A percentile compares a stretch with the other conserved stretches of the same genome.
Conservation (phyloP, 2,329 filamentous ascomycete species). For the Fusarium sambucinum region DNA sequence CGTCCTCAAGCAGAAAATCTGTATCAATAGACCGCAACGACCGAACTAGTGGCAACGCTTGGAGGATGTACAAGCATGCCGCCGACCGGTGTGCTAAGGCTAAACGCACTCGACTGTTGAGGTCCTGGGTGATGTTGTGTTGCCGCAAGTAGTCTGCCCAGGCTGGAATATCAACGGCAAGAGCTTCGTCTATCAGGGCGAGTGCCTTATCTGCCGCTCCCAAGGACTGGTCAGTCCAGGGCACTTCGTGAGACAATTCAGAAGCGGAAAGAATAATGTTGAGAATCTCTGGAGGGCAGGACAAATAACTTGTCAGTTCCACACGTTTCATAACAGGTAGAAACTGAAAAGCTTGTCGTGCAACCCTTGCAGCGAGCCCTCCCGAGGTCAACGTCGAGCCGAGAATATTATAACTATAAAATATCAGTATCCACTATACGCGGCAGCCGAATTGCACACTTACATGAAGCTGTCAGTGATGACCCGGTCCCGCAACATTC, state of each 20-base stretch:
- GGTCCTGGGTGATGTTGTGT: constrained; percentile 53
- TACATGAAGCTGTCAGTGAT: constrained; percentile 63
- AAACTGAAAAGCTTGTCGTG: constrained; percentile 55
- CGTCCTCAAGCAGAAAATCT: constrained; percentile 61
- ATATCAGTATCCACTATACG: constrained; percentile 23
- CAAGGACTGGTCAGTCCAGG: constrained; percentile 49
- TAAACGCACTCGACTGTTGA: constrained; percentile 58
- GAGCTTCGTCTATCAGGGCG: constrained; percentile 56
- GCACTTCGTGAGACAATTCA: constrained; percentile 57
- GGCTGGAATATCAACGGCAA: constrained; percentile 56
- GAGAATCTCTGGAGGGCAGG: constrained; percentile 58
- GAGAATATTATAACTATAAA: constrained; percentile 57
- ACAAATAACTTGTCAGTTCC: constrained; percentile 58
- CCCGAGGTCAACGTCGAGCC: constrained; percentile 55
- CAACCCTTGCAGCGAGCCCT: constrained; percentile 55
- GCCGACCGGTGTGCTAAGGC: constrained; percentile 62
- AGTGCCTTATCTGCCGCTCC: constrained; percentile 54
- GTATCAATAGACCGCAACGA: constrained; percentile 56
- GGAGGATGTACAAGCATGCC: constrained; percentile 61
- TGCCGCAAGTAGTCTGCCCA: constrained; percentile 58
- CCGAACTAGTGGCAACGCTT: constrained; percentile 56
- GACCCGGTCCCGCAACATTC: constrained; percentile 59
- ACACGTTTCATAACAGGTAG: constrained; percentile 57
- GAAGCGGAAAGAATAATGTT: constrained; percentile 60
- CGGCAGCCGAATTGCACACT: constrained; percentile 41